Evolutionary conservation across 2,329 filamentous ascomycete species (phyloP), one percentile per base, ranked within the genome.

Genomic region (Stemphylium lycopersici): DNA sequence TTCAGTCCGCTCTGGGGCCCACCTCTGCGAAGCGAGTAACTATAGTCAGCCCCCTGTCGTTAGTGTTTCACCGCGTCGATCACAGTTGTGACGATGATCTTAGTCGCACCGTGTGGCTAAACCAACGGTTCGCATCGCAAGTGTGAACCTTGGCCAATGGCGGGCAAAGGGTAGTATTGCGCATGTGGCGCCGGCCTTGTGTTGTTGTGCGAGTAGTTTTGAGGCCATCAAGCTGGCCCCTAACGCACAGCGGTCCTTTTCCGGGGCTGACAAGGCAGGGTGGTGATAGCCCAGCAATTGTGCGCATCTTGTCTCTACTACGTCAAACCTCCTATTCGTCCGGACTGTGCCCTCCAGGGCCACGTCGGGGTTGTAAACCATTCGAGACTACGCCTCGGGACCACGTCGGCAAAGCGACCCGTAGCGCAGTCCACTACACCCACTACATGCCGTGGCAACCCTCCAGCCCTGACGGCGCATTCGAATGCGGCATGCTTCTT

Each of bases 51-150:
- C 39, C 45, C 52, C 52, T 42, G 48, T 20, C 34, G 32, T 48
- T 37, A 51, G 33, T 22, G 56, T 56, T 45, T 52, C 48, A 48
- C 37, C 15, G 26, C 20, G 16, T n/a, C 45, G 43, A 44, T 49
- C 40, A 33, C 26, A 50, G 22, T 36, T 36, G 40, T 37, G 33
- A 42, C 40, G 46, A 36, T 26, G 33, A 54, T 50, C 33, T 48
- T 40, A 46, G 43, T 32, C 38, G 49, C 42, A 52, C 56, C 42
- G 48, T 34, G 50, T 53, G 46, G 34, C 39, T 33, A 46, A 41
- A 38, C 47, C 13, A 55, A 55, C 40, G 40, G 49, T 53, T 56
- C 53, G 56, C 46, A 53, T 46, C 13, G 39, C 29, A 45, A 33
- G 48, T 42, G 26, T 33, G 12, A 29, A 13, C 6, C 6, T 29